Percentiles rank a stretch among this genome's conserved stretches.
phyloP scores from a whole-genome alignment of 306 rosid species.

The Casuarina glauca region DNA sequence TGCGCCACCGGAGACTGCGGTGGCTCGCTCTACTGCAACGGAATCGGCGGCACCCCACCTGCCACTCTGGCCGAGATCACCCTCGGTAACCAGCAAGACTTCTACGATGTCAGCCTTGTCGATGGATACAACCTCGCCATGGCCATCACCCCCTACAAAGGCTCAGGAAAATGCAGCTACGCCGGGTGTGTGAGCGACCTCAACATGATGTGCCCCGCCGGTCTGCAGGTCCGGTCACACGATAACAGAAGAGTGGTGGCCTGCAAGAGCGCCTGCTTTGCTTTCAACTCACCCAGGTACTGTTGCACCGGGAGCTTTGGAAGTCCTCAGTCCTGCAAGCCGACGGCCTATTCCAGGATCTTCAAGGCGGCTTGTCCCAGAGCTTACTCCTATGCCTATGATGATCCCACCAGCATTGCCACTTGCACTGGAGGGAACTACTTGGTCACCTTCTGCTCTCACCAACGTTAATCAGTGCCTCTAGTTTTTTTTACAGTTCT shows the following conservation, averaged over 20 bases:
- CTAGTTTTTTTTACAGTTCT: neutral
- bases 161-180: conserved; percentile 76
- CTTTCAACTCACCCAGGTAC: conserved; percentile 77
- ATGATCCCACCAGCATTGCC: conserved; percentile 91
- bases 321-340: conserved; percentile 81
- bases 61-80: conserved; percentile 92
- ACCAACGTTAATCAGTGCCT: conserved; percentile 27
- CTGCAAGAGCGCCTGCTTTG: conserved; percentile 82
- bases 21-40: conserved; percentile 79
- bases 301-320: conserved; percentile 87
- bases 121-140: conserved; percentile 92
- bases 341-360: conserved; percentile 80
- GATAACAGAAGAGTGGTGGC: conserved; percentile 71
- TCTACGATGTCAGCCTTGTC: conserved; percentile 91
- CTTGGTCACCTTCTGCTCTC: conserved; percentile 82
- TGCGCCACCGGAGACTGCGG: conserved; percentile 98
- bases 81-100: conserved; percentile 76
- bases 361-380: conserved; percentile 89
- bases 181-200: conserved; percentile 94
- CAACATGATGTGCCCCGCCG: conserved; percentile 85
- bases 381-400: conserved; percentile 91
- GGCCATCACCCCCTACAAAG: conserved; percentile 64
- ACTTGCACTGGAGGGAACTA: conserved; percentile 79
- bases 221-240: conserved; percentile 70
- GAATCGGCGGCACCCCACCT: conserved; percentile 81